phyloP scores from a whole-genome alignment of 2,329 filamentous ascomycete species.

The Aspergillus sp. region DNA sequence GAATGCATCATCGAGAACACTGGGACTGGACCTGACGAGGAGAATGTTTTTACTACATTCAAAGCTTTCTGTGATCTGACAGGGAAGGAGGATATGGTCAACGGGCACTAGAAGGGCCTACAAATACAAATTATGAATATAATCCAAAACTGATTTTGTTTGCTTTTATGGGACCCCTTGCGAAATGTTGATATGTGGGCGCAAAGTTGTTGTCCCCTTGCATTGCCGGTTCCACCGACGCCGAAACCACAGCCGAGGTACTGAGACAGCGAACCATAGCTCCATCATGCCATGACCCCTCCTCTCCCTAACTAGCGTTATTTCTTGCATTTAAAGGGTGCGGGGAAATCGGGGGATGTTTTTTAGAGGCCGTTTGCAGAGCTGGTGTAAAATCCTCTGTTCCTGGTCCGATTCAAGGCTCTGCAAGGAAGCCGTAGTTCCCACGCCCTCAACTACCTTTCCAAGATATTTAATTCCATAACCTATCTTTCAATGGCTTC shows the following conservation, averaged over 20 bases:
- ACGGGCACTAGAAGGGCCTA: conserved; percentile 28
- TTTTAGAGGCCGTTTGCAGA: neutral
- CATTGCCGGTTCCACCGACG: neutral
- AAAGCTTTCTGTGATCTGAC: conserved; percentile 91
- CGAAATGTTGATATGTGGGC: neutral
- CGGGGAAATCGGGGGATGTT: neutral
- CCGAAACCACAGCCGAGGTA: neutral
- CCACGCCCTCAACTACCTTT: neutral
- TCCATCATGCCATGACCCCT: neutral
- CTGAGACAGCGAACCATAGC: neutral
- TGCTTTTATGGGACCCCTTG: neutral
- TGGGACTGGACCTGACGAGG: conserved; percentile 51
- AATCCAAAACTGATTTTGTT: neutral
- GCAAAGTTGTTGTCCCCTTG: neutral
- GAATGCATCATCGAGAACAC: conserved; percentile 74
- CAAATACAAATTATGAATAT: neutral
- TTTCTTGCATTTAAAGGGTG: neutral
- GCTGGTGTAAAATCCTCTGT: neutral
- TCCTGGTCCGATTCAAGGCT: neutral
- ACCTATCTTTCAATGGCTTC: conserved; percentile 15
- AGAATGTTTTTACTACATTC: conserved; percentile 79
- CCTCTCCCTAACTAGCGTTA: neutral
- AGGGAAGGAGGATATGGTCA: conserved; percentile 42
- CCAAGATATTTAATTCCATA: neutral
- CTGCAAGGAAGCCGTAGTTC: neutral